Evolutionary conservation across 495 filamentous ascomycete species (phyloP).

Genomic region (Penicillium alfredii): DNA sequence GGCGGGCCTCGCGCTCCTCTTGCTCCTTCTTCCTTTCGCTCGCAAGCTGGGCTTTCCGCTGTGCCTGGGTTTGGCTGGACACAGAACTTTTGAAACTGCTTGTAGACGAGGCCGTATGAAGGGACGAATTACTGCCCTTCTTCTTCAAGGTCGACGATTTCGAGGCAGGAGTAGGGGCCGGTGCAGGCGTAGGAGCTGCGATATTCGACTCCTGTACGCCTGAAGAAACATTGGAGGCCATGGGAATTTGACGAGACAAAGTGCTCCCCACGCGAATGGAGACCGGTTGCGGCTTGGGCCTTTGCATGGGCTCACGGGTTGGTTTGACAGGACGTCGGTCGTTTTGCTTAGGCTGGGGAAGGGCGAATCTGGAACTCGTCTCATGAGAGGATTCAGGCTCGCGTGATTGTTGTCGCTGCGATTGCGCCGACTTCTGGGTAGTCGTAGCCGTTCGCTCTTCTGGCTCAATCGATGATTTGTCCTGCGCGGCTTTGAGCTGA

Average conservation of each 20-base stretch:
- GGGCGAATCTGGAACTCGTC: constrained; percentile 27
- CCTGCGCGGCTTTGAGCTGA: constrained; percentile 30
- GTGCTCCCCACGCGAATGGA: constrained; percentile 71
- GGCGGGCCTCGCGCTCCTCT: constrained; percentile 70
- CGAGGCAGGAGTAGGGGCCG: constrained; percentile 37
- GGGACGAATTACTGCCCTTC: constrained; percentile 64
- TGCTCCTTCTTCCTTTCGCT: constrained; percentile 71
- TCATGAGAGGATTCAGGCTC: constrained; percentile 33
- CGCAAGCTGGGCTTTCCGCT: constrained; percentile 55
- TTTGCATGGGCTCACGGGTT: constrained; percentile 57
- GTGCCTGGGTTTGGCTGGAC: constrained; percentile 45
- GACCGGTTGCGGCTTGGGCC: constrained; percentile 68
- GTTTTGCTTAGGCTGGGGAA: constrained; percentile 47
- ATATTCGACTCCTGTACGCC: constrained; percentile 53
- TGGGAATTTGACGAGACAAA: constrained; percentile 60
- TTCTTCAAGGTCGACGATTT: constrained; percentile 47
- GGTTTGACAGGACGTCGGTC: constrained; percentile 65
- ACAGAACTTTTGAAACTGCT: constrained; percentile 64
- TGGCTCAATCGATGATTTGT: constrained; percentile 28
- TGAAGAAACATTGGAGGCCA: constrained; percentile 55
- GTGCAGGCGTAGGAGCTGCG: constrained; percentile 25
- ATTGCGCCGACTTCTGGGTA: constrained; percentile 38
- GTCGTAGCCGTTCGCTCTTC: constrained; percentile 36
- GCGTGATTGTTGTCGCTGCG: constrained; percentile 44
- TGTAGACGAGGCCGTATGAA: constrained; percentile 58